Conservation (phyloP, 2,329 filamentous ascomycete species). For the Coniochaeta hoffmannii region DNA sequence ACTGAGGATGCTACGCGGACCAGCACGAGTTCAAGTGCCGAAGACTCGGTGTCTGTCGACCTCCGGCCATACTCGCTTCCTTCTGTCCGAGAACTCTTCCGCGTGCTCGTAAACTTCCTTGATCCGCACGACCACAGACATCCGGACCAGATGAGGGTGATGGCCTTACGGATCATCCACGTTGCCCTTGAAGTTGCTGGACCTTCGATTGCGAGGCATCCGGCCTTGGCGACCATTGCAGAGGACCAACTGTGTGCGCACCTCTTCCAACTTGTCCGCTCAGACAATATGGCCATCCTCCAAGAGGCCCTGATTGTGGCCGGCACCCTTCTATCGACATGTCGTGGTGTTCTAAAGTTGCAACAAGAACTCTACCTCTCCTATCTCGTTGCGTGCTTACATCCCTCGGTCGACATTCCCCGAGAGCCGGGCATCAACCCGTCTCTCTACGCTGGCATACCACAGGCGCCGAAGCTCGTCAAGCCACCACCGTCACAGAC, state of each 20-base stretch:
- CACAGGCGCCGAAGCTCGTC: slow-evolving; percentile 79
- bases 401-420: slow-evolving; percentile 91
- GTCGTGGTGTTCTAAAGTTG: slow-evolving; percentile 81
- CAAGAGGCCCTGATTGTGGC: slow-evolving; percentile 90
- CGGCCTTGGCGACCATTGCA: slow-evolving; percentile 76
- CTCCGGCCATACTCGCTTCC: slow-evolving; percentile 88
- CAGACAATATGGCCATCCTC: slow-evolving; percentile 91
- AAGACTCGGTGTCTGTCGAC: slow-evolving; percentile 38
- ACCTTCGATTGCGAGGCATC: slow-evolving; percentile 88
- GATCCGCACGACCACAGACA: slow-evolving; percentile 90
- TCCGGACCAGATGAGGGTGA: slow-evolving; percentile 91
- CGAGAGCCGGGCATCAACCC: slow-evolving; percentile 86
- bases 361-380: slow-evolving; percentile 95
- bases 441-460: slow-evolving; percentile 84
- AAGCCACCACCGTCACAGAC: slow-evolving; percentile 68
- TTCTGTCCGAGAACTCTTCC: slow-evolving; percentile 88
- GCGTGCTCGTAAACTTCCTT: slow-evolving; percentile 86
- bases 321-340: slow-evolving; percentile 84
- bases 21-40: slow-evolving; percentile 16
- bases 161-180: slow-evolving; percentile 95
- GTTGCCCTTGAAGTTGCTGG: slow-evolving; percentile 94
- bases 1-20: slow-evolving; percentile 14
- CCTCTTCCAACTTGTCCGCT: slow-evolving; percentile 91
- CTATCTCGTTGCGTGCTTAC: slow-evolving; percentile 88
- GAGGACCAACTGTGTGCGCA: slow-evolving; percentile 91